Conservation (phyloP, 108 stramenopile species). For the Cyclotella cryptica region DNA sequence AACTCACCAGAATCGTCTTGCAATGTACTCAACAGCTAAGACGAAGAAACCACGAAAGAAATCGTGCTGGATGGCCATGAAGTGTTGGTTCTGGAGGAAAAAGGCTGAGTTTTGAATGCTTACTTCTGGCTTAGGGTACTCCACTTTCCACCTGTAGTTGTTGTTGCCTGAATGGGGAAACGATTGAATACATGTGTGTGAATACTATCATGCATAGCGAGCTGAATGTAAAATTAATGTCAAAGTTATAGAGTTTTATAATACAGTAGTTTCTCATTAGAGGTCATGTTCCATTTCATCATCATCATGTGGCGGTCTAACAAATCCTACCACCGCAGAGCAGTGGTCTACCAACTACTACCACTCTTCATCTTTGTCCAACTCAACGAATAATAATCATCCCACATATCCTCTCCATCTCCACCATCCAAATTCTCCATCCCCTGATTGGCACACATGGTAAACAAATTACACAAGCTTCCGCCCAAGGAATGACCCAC, state of each 20-base stretch:
- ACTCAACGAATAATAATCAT: conserved; percentile 27
- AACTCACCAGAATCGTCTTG: neutral
- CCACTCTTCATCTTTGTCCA: conserved; percentile 19
- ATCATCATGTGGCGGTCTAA: too few species aligned
- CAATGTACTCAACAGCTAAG: neutral
- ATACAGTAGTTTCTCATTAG: too few species aligned
- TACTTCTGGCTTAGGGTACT: neutral
- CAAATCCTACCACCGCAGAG: too few species aligned
- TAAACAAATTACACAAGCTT: conserved; percentile 30
- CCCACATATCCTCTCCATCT: conserved; percentile 8
- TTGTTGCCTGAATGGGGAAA: neutral
- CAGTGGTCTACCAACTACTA: neutral
- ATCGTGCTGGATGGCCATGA: neutral
- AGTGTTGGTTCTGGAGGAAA: neutral
- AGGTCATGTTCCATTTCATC: too few species aligned
- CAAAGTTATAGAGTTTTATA: too few species aligned
- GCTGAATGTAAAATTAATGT: too few species aligned
- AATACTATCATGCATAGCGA: too few species aligned
- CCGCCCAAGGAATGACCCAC: conserved; percentile 29
- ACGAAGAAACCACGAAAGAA: neutral
- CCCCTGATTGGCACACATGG: conserved; percentile 41
- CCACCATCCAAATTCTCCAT: conserved; percentile 4
- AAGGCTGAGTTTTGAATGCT: conserved; percentile 9
- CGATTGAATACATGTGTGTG: neutral
- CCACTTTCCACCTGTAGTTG: neutral